Evolutionary conservation across 2,329 filamentous ascomycete species (phyloP).

Genomic region (Xylariales sp.): DNA sequence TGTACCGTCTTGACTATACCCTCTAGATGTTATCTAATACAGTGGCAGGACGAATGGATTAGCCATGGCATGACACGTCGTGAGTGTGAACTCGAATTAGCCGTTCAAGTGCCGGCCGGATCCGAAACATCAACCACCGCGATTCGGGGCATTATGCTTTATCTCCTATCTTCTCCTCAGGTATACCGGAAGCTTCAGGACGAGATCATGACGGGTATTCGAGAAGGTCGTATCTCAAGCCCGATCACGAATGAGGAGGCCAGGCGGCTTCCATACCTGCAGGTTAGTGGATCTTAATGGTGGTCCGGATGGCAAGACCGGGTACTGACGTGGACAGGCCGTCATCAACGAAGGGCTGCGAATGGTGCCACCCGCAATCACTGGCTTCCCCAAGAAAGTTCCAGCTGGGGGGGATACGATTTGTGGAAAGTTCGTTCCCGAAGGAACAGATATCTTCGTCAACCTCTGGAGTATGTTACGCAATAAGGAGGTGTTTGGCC

Average conservation of each 20-base stretch:
- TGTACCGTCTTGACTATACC: background rate
- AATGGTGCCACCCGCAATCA: conserved; percentile 41
- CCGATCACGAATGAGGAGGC: conserved; percentile 44
- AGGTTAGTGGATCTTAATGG: conserved; percentile 31
- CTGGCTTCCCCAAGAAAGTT: conserved; percentile 44
- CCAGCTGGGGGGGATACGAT: conserved; percentile 43
- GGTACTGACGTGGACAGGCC: conserved; percentile 34
- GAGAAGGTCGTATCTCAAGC: conserved; percentile 40
- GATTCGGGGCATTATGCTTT: conserved; percentile 41
- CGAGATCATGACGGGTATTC: conserved; percentile 39
- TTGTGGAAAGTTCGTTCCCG: conserved; percentile 42
- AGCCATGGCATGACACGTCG: conserved; percentile 41
- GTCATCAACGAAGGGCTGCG: conserved; percentile 45
- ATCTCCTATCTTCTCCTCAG: conserved; percentile 38
- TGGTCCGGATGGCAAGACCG: background rate
- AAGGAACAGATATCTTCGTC: conserved; percentile 43
- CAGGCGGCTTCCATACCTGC: conserved; percentile 43
- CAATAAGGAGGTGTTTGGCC: conserved; percentile 43
- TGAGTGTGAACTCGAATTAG: conserved; percentile 45
- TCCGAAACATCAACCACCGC: conserved; percentile 43
- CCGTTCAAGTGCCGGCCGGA: conserved; percentile 42
- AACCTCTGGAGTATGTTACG: conserved; percentile 42
- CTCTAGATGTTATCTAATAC: background rate
- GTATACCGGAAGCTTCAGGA: conserved; percentile 39
- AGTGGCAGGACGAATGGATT: conserved; percentile 44